Base-by-base conservation (phyloP, 2,329 filamentous ascomycete genomes). In the Triangularia verruculosa region DNA sequence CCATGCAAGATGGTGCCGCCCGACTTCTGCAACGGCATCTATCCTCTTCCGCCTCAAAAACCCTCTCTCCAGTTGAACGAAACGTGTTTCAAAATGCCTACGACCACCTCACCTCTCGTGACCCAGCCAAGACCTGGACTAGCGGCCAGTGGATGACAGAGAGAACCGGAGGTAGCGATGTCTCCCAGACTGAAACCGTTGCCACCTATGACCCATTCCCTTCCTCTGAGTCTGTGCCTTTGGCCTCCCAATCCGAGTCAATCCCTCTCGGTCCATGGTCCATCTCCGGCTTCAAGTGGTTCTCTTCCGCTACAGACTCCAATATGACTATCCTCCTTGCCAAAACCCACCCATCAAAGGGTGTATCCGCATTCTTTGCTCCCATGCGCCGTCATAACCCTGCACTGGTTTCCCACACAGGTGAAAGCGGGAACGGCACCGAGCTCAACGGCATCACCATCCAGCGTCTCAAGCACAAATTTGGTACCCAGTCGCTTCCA, bases 91-190 rank as follows among this genome's bases (percentile, higher is more conserved):
- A 81, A 39, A 79, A 83, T 47, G 83, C 83, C 3, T 86, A 81
- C 66, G 70, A 75, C 5, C 81, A 82, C 12, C 75, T 90, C 3
- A 84, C 78, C 1, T 84, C 82, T 3, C 78, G 83, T 4, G 79
- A 88, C 24, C 76, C 79, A 0, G 61, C 70, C 0, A 67, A 74
- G 17, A 83, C 85, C 0, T 92, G 89, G 89, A 92, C 88, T 0
- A 89, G 84, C 47, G 89, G 89, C 0, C 89, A 92, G 72, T 92
- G 89, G 89, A 91, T 92, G 89, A 92, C 89, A 0, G 89, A 91
- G 69, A 80, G 89, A 2, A 80, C 82, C 0, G 89, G 89, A 1
- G 89, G 89, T 0, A 89, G 86, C 66, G 89, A 92, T 69, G 87
- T 91, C 1, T 86, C 85, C 3, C 80, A 82, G 39, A 90, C 86